Percentiles rank a stretch among this genome's conserved stretches.
Conservation (phyloP, 2,329 filamentous ascomycete genomes). For the Neofusicoccum kwambonambiense region DNA sequence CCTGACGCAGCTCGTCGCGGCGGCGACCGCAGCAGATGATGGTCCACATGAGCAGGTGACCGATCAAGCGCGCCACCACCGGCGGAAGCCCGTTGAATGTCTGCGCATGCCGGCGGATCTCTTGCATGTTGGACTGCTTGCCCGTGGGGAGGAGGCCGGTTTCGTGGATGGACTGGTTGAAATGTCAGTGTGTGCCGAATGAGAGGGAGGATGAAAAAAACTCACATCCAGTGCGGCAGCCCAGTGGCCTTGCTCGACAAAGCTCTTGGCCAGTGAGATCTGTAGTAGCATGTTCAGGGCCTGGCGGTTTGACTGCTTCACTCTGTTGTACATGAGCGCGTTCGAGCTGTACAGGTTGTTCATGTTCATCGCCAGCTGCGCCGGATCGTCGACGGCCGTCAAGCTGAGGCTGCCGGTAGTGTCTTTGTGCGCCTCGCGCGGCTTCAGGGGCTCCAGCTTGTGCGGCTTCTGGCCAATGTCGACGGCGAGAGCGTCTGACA, state of each 20-base stretch:
- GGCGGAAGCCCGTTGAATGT: conserved; percentile 77
- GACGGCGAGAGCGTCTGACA: conserved; percentile 84
- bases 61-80: conserved; percentile 83
- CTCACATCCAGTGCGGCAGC: conserved; percentile 64
- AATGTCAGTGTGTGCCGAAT: neutral
- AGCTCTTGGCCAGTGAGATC: conserved; percentile 60
- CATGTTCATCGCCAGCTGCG: conserved; percentile 63
- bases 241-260: conserved; percentile 60
- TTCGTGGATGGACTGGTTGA: conserved; percentile 56
- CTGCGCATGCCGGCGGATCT: conserved; percentile 76
- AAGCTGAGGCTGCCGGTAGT: conserved; percentile 60
- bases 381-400: conserved; percentile 66
- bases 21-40: conserved; percentile 82
- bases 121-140: conserved; percentile 70
- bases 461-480: conserved; percentile 81
- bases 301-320: conserved; percentile 58
- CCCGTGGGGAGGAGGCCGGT: conserved; percentile 79
- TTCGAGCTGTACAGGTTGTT: conserved; percentile 61
- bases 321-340: conserved; percentile 59
- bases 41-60: conserved; percentile 90
- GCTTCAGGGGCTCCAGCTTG: conserved; percentile 76
- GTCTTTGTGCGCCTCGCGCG: conserved; percentile 49
- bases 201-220: conserved; percentile 21
- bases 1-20: conserved; percentile 64
- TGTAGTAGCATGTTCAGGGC: conserved; percentile 59